Conservation (phyloP, 1,139 yeast species). For the Blastobotrys elegans region DNA sequence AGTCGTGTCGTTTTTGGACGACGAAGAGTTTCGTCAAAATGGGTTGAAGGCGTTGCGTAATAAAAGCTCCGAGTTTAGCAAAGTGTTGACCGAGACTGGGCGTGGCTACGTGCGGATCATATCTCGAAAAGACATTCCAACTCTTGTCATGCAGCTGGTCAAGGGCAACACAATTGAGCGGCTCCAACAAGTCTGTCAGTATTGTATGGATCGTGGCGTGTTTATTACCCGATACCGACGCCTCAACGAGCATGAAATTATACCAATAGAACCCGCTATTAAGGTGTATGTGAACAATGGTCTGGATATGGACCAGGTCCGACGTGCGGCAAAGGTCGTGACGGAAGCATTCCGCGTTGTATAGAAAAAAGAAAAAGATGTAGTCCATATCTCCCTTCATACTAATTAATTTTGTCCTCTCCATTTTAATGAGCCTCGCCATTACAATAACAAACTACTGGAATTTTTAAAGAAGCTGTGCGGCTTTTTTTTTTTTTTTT, state of each 20-base stretch:
- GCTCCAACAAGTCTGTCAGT: constrained; percentile 63
- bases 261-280: constrained; percentile 68
- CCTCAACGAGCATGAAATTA: constrained; percentile 66
- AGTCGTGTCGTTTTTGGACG: constrained; percentile 41
- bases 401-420: background rate
- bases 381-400: too few relatives aligned
- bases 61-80: constrained; percentile 37
- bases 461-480: too few relatives aligned
- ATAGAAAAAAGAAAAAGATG: too few relatives aligned
- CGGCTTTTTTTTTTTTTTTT: too few relatives aligned
- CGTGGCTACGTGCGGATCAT: constrained; percentile 41
- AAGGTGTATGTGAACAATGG: constrained; percentile 52
- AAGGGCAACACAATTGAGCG: constrained; percentile 21
- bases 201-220: constrained; percentile 47
- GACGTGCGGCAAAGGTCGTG: constrained; percentile 29
- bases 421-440: background rate
- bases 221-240: constrained; percentile 67
- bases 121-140: constrained; percentile 61
- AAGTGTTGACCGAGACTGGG: constrained; percentile 35
- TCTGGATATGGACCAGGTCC: constrained; percentile 50
- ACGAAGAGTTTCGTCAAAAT: constrained; percentile 28
- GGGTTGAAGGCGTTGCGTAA: constrained; percentile 34
- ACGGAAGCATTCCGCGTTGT: constrained; percentile 9
- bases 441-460: background rate
- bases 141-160: constrained; percentile 34